Percentiles rank a stretch among this genome's conserved stretches.
These are phyloP conservation scores for Hibiscus syriacus DNA, from an alignment of 345 rosid genomes.

Conservation along the genomic window DNA sequence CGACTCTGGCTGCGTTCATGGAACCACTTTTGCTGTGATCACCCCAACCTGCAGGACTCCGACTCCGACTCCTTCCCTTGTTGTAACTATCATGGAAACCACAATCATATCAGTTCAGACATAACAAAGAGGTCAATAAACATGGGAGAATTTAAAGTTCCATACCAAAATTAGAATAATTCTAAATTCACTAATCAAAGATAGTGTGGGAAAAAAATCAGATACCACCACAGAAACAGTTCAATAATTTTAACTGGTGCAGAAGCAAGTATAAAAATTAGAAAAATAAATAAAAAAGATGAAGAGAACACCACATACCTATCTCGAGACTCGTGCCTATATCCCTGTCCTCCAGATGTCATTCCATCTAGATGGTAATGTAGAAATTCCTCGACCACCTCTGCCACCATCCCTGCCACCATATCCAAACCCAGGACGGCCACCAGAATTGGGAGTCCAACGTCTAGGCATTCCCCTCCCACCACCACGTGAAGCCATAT, in stretches of 20 bases:
- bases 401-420: conserved; percentile 56
- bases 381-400: conserved; percentile 36
- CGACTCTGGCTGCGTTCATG: background rate
- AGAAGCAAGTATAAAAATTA: background rate
- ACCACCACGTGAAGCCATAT: conserved; percentile 79
- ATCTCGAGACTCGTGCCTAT: conserved; percentile 45
- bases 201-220: background rate
- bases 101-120: background rate
- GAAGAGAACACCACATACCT: conserved; percentile 33
- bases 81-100: conserved; percentile 6
- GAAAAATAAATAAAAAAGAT: background rate
- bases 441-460: conserved; percentile 63
- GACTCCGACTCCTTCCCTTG: conserved; percentile 6
- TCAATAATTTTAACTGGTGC: background rate
- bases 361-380: conserved; percentile 18
- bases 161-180: background rate
- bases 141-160: background rate
- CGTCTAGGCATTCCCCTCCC: conserved; percentile 67
- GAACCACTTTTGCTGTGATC: background rate
- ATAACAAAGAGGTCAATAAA: background rate
- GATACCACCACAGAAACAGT: background rate
- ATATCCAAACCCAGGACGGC: conserved; percentile 50
- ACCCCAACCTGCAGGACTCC: conserved; percentile 9
- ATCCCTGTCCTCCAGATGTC: conserved; percentile 45
- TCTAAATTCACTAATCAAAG: background rate